A percentile compares a stretch with the other conserved stretches of the same genome.
Conservation (phyloP, 257 asterid genomes). For the Ocimum tenuiflorum region DNA sequence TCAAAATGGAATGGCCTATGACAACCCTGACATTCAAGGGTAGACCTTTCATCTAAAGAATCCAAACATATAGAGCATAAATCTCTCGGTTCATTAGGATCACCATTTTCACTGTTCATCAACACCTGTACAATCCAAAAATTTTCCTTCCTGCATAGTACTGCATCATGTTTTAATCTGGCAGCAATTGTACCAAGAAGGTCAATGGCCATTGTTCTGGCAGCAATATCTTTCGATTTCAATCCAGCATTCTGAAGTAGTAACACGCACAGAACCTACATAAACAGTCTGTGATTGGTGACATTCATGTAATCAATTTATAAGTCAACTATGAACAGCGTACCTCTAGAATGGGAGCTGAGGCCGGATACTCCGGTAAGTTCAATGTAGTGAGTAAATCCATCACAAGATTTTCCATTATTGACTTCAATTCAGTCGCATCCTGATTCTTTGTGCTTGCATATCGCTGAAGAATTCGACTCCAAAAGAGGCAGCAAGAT, state of each 20-base stretch:
- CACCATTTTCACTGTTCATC: slow-evolving; percentile 37
- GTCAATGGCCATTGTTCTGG: slow-evolving; percentile 97
- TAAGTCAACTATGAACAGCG: slow-evolving; percentile 13
- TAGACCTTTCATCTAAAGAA: slow-evolving; percentile 42
- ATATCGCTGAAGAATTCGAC: slow-evolving; percentile 90
- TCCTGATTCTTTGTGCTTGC: slow-evolving; percentile 82
- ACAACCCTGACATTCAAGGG: slow-evolving; percentile 69
- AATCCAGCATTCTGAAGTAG: slow-evolving; percentile 95
- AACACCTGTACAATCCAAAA: slow-evolving; percentile 78
- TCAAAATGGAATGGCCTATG: slow-evolving; percentile 69
- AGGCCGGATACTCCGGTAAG: slow-evolving; percentile 95
- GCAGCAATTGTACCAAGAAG: slow-evolving; percentile 98
- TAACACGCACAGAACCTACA: slow-evolving; percentile 92
- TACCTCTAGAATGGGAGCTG: slow-evolving; percentile 93
- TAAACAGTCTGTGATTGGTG: slow-evolving; percentile 30
- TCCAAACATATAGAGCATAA: slow-evolving; percentile 75
- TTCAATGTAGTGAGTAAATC: slow-evolving; percentile 86
- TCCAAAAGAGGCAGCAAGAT: slow-evolving; percentile 97
- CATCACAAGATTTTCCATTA: slow-evolving; percentile 89
- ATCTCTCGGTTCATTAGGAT: slow-evolving; percentile 33
- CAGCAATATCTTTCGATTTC: slow-evolving; percentile 81
- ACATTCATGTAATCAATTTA: slow-evolving; percentile 7
- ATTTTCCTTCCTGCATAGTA: slow-evolving; percentile 54
- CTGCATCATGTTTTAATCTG: slow-evolving; percentile 88
- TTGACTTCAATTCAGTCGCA: slow-evolving; percentile 74